Evolutionary conservation across 257 asterid genomes (phyloP).

Genomic region (Scutellaria minor): DNA sequence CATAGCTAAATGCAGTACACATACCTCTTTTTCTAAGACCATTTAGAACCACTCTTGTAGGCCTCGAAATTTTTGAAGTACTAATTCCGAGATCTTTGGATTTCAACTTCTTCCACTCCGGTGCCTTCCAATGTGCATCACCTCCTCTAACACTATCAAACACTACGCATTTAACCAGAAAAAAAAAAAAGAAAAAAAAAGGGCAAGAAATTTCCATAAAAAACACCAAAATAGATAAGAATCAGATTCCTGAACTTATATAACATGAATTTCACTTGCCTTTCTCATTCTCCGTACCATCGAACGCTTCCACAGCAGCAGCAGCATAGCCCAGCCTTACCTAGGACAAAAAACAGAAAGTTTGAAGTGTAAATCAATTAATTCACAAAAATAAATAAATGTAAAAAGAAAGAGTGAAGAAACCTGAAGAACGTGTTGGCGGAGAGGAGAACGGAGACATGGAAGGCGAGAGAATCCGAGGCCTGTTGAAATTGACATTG

Average conservation of each 20-base stretch:
- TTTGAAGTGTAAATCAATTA: constrained; percentile 7
- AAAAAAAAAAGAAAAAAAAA: background rate
- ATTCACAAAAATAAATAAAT: background rate
- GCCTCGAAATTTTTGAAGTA: constrained; percentile 67
- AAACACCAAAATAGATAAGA: background rate
- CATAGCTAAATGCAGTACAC: background rate
- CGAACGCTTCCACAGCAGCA: constrained; percentile 66
- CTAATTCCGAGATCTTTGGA: constrained; percentile 80
- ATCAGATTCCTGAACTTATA: constrained; percentile 3
- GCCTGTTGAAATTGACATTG: constrained; percentile 69
- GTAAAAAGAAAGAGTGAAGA: background rate
- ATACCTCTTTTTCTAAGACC: constrained; percentile 74
- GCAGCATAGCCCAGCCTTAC: constrained; percentile 53
- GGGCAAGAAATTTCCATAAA: background rate
- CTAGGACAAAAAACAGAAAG: constrained; percentile 29
- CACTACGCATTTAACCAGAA: constrained; percentile 31
- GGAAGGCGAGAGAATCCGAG: constrained; percentile 62
- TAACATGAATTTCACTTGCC: constrained; percentile 35
- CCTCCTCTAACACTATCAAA: constrained; percentile 39
- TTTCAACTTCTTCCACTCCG: constrained; percentile 68
- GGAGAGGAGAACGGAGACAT: constrained; percentile 48
- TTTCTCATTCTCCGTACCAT: constrained; percentile 54
- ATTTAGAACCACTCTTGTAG: constrained; percentile 74
- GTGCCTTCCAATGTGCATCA: constrained; percentile 31
- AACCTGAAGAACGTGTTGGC: constrained; percentile 50